These are phyloP conservation scores for Aspergillus sp. DNA, from an alignment of 2,329 filamentous ascomycete genomes.

Conservation along the genomic window DNA sequence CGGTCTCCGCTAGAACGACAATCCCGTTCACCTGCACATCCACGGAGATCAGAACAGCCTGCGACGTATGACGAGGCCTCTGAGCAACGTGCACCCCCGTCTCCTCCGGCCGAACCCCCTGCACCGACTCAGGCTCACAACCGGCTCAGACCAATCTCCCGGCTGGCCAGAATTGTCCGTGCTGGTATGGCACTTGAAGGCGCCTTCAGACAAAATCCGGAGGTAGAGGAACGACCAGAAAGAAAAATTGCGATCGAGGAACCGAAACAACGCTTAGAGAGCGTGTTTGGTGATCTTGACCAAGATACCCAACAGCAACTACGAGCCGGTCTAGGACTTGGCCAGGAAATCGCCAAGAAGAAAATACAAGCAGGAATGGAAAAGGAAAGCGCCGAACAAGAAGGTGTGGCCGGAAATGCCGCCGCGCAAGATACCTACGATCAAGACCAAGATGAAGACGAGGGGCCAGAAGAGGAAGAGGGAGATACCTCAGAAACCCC, in stretches of 20 bases:
- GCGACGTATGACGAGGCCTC: background rate
- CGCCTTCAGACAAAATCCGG: constrained; percentile 18
- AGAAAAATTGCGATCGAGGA: constrained; percentile 10
- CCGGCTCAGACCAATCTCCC: constrained; percentile 10
- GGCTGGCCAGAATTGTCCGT: constrained; percentile 29
- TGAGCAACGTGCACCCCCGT: background rate
- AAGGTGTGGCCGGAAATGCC: constrained; percentile 5
- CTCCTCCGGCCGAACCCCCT: background rate
- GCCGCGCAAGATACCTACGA: background rate
- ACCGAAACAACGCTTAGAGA: constrained; percentile 25
- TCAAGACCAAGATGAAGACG: background rate
- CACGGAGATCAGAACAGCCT: background rate
- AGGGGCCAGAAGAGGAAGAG: constrained; percentile 2
- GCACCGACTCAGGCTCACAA: constrained; percentile 2
- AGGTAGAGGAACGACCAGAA: constrained; percentile 3
- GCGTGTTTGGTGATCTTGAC: constrained; percentile 32
- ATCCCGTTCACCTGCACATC: background rate
- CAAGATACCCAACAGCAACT: constrained; percentile 34
- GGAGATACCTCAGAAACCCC: constrained; percentile 1
- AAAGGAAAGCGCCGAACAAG: constrained; percentile 5
- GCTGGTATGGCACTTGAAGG: constrained; percentile 33
- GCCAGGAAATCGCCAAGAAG: constrained; percentile 36
- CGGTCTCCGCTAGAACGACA: background rate
- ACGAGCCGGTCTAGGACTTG: constrained; percentile 36
- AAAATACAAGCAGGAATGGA: constrained; percentile 15